Base-by-base conservation (phyloP, 805 yeast species). In the Pichia sporocuriosa region DNA sequence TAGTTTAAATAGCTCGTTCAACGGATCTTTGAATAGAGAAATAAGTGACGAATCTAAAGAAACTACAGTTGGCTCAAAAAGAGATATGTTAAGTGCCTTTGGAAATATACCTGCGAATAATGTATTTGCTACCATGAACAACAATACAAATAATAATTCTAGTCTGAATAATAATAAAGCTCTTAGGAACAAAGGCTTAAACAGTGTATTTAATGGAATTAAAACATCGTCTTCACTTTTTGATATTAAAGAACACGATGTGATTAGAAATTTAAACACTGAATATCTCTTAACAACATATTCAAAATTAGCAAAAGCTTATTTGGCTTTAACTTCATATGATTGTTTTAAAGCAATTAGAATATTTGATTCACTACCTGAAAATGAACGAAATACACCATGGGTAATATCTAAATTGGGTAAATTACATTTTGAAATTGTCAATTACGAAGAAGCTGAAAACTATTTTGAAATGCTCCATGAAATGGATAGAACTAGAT, bases 351-450 rank as follows among this genome's bases (percentile, higher is more conserved):
- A 81, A 53, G 95, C 97, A 0, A 76, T 89, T 9, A 63, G 90
- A 42, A 64, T 77, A 2, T 66, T 90, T 24, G 77, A 76, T 40
- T 61, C 77, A 20, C 66, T 93, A 17, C 85, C 94, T 1, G 72
- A 70, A 37, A 54, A 67, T 36, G 84, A 81, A 59, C 66, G 72
- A 44, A 67, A 77, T 40, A 73, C 96, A 19, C 93, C 97, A 0
- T 88, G 93, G 85, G 94, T 88, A 11, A 70, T 86, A 37, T 75
- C 88, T 19, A 80, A 81, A 50, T 59, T 84, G 20, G 98, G 95
- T 1, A 68, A 88, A 48, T 65, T 86, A 32, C 87, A 87, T 61
- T 89, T 83, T 61, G 97, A 90, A 58, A 77, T 84, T 48, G 90
- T 84, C 16, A 84, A 87, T 58, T 90, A 90, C 62, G 80, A 78